Evolutionary conservation across 306 rosid species (phyloP).

Genomic region (Astragalus membranaceus): DNA sequence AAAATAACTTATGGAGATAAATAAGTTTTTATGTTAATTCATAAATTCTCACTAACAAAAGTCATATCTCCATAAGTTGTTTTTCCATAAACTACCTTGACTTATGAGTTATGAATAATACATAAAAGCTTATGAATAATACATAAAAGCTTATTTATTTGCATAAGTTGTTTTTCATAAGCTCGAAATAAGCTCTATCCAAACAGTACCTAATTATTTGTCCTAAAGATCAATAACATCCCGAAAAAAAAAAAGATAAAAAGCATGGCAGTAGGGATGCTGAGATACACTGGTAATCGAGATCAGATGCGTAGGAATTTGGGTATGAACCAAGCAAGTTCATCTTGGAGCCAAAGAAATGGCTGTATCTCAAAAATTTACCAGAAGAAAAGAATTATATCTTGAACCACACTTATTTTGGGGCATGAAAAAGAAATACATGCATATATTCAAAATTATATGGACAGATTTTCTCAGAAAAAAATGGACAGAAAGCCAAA

Average conservation of each 20-base stretch:
- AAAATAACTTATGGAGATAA: too few relatives aligned
- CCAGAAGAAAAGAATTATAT: background rate
- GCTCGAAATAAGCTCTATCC: too few relatives aligned
- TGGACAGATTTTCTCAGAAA: background rate
- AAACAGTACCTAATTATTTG: background rate
- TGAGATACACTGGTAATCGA: background rate
- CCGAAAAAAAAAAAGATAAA: background rate
- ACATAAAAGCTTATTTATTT: too few relatives aligned
- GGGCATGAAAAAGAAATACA: background rate
- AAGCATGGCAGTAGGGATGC: background rate
- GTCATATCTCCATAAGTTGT: too few relatives aligned
- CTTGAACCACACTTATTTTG: background rate
- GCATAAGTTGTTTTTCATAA: too few relatives aligned
- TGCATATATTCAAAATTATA: background rate
- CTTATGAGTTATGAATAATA: too few relatives aligned
- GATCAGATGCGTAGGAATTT: background rate
- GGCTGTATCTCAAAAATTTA: background rate
- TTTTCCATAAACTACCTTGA: too few relatives aligned
- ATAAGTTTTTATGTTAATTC: too few relatives aligned
- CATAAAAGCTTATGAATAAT: too few relatives aligned
- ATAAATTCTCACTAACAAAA: too few relatives aligned
- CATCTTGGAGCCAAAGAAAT: conserved; percentile 3
- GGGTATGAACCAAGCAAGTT: background rate
- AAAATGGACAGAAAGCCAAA: background rate
- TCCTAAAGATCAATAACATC: background rate